These are phyloP conservation scores for Raddia distichophylla DNA, from an alignment of 176 grass and related monocot genomes.

Conservation along the genomic window DNA sequence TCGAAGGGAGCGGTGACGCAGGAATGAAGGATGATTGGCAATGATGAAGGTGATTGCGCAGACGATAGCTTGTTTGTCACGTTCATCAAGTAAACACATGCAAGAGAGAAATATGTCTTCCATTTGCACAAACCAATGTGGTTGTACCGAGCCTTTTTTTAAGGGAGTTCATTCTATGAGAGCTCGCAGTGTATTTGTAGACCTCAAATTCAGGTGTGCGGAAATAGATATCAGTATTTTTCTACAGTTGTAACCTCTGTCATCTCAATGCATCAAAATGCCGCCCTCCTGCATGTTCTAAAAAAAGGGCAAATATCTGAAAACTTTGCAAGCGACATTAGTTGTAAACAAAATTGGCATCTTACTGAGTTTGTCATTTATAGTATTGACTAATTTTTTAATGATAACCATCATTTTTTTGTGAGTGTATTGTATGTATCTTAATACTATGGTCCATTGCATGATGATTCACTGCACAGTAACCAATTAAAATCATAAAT, in stretches of 20 bases:
- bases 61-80: too few relatives aligned
- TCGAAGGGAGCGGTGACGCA: not conserved
- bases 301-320: not conserved
- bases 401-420: too few relatives aligned
- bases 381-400: slow-evolving; percentile 9
- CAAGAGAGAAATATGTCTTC: too few relatives aligned
- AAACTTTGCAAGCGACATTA: not conserved
- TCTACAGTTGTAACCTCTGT: not conserved
- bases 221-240: not conserved
- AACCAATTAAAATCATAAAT: not conserved
- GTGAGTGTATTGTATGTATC: not conserved
- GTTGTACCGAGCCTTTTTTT: not conserved
- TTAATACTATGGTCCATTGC: not conserved
- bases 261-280: not conserved
- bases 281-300: not conserved
- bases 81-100: too few relatives aligned
- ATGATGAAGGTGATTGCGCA: too few relatives aligned
- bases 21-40: too few relatives aligned
- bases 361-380: not conserved
- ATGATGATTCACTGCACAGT: not conserved
- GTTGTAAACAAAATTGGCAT: not conserved
- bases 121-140: not conserved
- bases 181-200: not conserved
- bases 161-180: not conserved
- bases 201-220: not conserved